Evolutionary conservation across 2,329 filamentous ascomycete genomes (phyloP).

Genomic region (Huntiella bhutanensis): DNA sequence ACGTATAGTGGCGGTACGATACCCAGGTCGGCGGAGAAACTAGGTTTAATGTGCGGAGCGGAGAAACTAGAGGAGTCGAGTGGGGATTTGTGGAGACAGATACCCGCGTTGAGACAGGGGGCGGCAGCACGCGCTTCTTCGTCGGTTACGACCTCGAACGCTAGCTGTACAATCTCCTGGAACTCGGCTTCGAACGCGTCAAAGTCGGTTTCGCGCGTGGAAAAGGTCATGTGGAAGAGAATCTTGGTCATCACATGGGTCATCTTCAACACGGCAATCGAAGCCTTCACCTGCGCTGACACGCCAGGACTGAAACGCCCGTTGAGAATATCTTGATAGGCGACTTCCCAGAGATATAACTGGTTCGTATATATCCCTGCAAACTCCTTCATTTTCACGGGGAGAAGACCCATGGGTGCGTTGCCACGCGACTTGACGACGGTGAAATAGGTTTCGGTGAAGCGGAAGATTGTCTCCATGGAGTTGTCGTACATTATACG

Average conservation of each 20-base stretch:
- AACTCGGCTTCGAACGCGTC: conserved; percentile 35
- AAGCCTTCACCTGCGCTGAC: conserved; percentile 36
- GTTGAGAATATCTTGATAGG: conserved; percentile 36
- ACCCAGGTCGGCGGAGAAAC: conserved; percentile 44
- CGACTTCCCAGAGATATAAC: conserved; percentile 34
- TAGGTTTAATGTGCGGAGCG: conserved; percentile 35
- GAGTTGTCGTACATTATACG: conserved; percentile 37
- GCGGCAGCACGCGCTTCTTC: conserved; percentile 32
- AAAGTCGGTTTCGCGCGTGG: conserved; percentile 37
- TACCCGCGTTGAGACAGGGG: conserved; percentile 25
- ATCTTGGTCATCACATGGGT: conserved; percentile 38
- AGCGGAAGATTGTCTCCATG: conserved; percentile 36
- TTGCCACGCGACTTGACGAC: conserved; percentile 22
- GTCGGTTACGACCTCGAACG: conserved; percentile 38
- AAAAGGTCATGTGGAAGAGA: conserved; percentile 41
- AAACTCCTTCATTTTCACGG: conserved; percentile 27
- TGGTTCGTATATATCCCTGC: conserved; percentile 29
- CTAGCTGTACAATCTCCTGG: conserved; percentile 35
- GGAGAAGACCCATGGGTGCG: conserved; percentile 34
- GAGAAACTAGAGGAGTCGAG: conserved; percentile 24
- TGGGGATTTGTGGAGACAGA: conserved; percentile 23
- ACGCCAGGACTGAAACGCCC: conserved; percentile 29
- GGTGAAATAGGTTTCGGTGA: conserved; percentile 35
- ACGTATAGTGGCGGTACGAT: conserved; percentile 47
- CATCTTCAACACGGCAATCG: conserved; percentile 44